Percentiles rank a stretch among this genome's conserved stretches.
phyloP scores from a whole-genome alignment of 2,329 filamentous ascomycete species.

The Venturia aucupariae region DNA sequence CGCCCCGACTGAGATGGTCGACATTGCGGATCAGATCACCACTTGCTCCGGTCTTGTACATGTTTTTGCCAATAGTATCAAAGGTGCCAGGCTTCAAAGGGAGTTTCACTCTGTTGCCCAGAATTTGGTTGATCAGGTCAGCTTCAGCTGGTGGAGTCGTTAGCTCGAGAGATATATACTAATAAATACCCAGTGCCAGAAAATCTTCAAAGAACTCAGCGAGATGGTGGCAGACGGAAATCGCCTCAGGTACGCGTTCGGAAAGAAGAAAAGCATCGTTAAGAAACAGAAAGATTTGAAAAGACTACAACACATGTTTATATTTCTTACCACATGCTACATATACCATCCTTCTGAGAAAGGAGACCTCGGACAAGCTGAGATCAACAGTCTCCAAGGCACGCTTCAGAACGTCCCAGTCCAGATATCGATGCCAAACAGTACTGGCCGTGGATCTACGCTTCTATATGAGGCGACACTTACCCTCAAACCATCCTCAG shows the following conservation, averaged over 20 bases:
- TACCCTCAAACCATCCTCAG: neutral
- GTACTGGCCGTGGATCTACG: neutral
- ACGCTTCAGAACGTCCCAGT: slow-evolving; percentile 2
- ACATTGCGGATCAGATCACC: neutral
- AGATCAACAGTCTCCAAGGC: slow-evolving; percentile 1
- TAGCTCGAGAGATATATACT: neutral
- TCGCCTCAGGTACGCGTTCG: neutral
- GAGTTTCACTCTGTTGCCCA: neutral
- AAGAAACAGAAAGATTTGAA: slow-evolving; percentile 6
- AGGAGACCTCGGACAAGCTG: neutral
- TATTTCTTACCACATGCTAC: slow-evolving; percentile 3
- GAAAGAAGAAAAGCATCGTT: neutral
- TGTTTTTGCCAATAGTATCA: neutral
- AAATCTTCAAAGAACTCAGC: neutral
- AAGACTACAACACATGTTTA: slow-evolving; percentile 3
- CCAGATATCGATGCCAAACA: slow-evolving; percentile 1
- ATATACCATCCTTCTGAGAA: neutral
- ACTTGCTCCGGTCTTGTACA: neutral
- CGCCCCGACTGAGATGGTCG: slow-evolving; percentile 1
- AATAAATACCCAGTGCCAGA: neutral
- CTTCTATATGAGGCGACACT: neutral
- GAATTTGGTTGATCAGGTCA: neutral
- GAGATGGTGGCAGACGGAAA: neutral
- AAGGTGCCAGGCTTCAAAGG: neutral
- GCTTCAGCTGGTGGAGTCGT: neutral